Evolutionary conservation across 2,329 filamentous ascomycete species (phyloP), one percentile per base, ranked within the genome.

Genomic region (Curvularia sp.): DNA sequence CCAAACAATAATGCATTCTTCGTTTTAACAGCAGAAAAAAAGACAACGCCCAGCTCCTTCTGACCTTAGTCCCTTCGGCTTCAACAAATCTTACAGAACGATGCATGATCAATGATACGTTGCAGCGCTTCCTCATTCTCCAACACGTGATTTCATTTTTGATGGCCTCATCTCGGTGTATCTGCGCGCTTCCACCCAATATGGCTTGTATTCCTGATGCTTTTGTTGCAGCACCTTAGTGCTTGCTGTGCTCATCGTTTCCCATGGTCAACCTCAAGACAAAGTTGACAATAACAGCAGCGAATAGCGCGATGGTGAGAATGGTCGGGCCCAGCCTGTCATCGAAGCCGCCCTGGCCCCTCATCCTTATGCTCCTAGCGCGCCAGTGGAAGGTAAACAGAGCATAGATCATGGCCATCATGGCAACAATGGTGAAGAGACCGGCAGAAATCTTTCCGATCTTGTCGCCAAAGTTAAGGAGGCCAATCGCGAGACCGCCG

Each of bases 321-420:
- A 98, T 86, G 0, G 93, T 97, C 5, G 95, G 95, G 7, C 95
- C 95, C 72, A 97, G 93, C 41, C 93, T 87, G 82, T 99, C 95
- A 77, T 99, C 95, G 76, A 99, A 98, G 21, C 95, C 95, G 53
- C 92, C 92, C 82, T 97, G 93, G 8, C 95, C 95, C 64, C 94
- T 86, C 79, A 91, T 86, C 57, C 95, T 83, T 74, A 99, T 99
- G 66, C 91, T 96, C 79, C 91, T 93, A 25, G 95, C 95, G 63
- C 95, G 85, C 95, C 95, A 99, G 78, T 99, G 95, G 80, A 97
- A 99, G 30, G 94, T 98, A 60, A 92, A 85, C 10, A 99, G 83
- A 5, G 95, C 95, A 77, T 99, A 99, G 41, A 96, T 81, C 93
- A 99, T 97, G 43, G 93, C 92, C 52, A 90, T 86, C 87, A 99